phyloP scores from a whole-genome alignment of 2,329 filamentous ascomycete species.

The Xylaria sp. region DNA sequence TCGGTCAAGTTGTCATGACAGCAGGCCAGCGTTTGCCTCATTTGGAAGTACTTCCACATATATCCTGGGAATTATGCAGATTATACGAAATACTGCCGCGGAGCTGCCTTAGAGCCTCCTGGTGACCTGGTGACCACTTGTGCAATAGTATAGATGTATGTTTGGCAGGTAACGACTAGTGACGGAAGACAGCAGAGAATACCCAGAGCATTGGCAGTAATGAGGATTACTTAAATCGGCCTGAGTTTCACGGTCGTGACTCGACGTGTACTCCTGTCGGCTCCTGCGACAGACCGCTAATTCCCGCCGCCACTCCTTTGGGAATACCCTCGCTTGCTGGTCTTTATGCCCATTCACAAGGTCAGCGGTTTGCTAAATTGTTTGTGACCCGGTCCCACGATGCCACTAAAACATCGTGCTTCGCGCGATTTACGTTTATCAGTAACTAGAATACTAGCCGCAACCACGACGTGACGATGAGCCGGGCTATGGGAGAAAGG shows the following conservation, averaged over 20 bases:
- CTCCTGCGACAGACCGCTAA: constrained; percentile 11
- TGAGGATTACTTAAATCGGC: not conserved
- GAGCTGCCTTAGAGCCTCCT: not conserved
- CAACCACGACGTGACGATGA: constrained; percentile 1
- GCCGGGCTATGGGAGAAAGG: not conserved
- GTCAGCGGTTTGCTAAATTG: constrained; percentile 15
- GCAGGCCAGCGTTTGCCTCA: not conserved
- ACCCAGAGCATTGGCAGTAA: not conserved
- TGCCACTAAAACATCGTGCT: constrained; percentile 15
- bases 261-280: not conserved
- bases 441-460: not conserved
- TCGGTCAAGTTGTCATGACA: constrained; percentile 10
- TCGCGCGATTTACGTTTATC: not conserved
- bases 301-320: constrained; percentile 8
- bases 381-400: constrained; percentile 13
- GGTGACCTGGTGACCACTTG: constrained; percentile 4
- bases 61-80: constrained; percentile 21
- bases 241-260: not conserved
- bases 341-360: constrained; percentile 24
- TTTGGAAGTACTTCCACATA: constrained; percentile 38
- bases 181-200: not conserved
- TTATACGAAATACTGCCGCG: not conserved
- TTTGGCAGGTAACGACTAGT: not conserved
- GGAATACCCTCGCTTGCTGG: constrained; percentile 15
- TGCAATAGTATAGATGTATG: not conserved